phyloP scores from a whole-genome alignment of 129 eudicot species.

The Chrysanthemum seticuspe region DNA sequence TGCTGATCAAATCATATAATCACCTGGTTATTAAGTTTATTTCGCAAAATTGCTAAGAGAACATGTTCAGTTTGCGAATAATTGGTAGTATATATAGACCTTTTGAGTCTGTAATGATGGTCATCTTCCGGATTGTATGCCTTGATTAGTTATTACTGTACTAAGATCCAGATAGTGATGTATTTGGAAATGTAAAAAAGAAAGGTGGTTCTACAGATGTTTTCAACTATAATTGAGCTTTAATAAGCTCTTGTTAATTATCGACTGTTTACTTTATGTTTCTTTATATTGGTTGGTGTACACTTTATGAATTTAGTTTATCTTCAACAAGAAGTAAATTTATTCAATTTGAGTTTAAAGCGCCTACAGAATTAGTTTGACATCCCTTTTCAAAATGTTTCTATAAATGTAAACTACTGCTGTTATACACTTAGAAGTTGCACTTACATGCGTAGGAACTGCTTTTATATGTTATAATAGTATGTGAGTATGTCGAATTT shows the following conservation, averaged over 20 bases:
- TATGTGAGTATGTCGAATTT: conserved; percentile 1
- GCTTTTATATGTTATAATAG: too few relatives aligned
- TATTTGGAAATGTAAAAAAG: neutral
- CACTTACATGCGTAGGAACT: too few relatives aligned
- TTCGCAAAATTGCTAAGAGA: neutral
- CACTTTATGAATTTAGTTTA: conserved; percentile 18
- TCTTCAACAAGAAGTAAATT: conserved; percentile 31
- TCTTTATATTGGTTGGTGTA: conserved; percentile 23
- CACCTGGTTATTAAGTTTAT: neutral
- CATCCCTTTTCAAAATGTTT: neutral
- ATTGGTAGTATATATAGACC: neutral
- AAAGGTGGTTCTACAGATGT: conserved; percentile 6
- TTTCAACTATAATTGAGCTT: neutral
- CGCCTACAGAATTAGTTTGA: neutral
- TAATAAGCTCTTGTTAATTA: neutral
- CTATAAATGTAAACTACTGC: neutral
- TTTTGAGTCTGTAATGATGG: conserved; percentile 11
- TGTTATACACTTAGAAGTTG: neutral
- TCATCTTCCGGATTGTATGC: conserved; percentile 6
- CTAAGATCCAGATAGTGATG: conserved; percentile 3
- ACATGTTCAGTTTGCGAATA: conserved; percentile 6
- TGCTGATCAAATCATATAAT: too few relatives aligned
- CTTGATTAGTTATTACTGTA: neutral
- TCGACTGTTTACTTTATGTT: neutral
- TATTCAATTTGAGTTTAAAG: conserved; percentile 1